Percentiles rank a stretch among this genome's conserved stretches.
Conservation (phyloP, 805 yeast species). For the Kazachstania kunashirensis region DNA sequence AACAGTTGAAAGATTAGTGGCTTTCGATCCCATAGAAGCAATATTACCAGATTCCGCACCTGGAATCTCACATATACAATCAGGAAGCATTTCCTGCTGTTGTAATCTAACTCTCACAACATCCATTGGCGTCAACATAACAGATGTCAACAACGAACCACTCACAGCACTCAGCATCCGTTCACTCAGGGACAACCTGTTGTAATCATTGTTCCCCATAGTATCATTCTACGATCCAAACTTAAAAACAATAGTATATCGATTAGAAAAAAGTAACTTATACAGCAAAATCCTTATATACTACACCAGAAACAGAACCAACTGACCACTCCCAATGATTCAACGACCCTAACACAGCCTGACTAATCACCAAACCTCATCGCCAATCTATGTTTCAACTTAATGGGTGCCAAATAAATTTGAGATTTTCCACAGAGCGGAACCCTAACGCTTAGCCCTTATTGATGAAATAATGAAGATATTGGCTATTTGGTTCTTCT, state of each 20-base stretch:
- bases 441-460: too few species aligned
- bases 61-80: slow-evolving; percentile 30
- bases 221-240: slow-evolving; percentile 5
- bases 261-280: too few species aligned
- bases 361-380: too few species aligned
- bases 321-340: too few species aligned
- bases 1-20: slow-evolving; percentile 3
- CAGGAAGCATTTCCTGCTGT: slow-evolving; percentile 57
- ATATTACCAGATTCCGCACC: slow-evolving; percentile 14
- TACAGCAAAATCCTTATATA: too few species aligned
- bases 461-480: too few species aligned
- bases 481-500: slow-evolving; percentile 14
- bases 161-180: slow-evolving; percentile 71
- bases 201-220: slow-evolving; percentile 5
- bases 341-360: too few species aligned
- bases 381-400: too few species aligned
- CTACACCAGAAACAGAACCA: too few species aligned
- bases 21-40: background rate
- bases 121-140: slow-evolving; percentile 71
- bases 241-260: too few species aligned
- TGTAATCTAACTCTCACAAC: slow-evolving; percentile 69
- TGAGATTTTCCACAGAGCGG: too few species aligned
- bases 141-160: slow-evolving; percentile 64
- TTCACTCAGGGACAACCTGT: slow-evolving; percentile 33
- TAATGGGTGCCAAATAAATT: too few species aligned